A percentile compares a stretch with the other conserved stretches of the same genome.
Conservation (phyloP, 768 basidiomycete genomes). For the Termitomyces sp. region DNA sequence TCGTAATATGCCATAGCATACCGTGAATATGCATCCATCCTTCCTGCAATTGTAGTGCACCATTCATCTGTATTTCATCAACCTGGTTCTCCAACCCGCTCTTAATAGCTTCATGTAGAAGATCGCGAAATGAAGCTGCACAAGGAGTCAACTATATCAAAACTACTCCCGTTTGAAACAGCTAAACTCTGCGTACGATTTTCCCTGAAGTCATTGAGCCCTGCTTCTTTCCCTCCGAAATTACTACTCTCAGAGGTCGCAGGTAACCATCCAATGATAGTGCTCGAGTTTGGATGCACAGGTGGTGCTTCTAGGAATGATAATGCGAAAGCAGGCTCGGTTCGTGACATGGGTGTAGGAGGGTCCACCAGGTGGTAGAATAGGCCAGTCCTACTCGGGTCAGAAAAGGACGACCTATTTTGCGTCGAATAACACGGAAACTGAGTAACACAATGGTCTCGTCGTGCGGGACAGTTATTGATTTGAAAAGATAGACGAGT, state of each 20-base stretch:
- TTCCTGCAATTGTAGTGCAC: constrained; percentile 58
- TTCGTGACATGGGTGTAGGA: constrained; percentile 43
- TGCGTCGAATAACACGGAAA: constrained; percentile 1
- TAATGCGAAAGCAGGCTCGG: constrained; percentile 54
- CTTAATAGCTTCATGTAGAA: constrained; percentile 61
- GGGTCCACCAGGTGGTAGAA: constrained; percentile 65
- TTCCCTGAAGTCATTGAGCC: constrained; percentile 67
- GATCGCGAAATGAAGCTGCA: constrained; percentile 53
- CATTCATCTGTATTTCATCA: constrained; percentile 65
- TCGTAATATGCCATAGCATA: constrained; percentile 11
- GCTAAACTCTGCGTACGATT: constrained; percentile 50
- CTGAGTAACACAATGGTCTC: not conserved
- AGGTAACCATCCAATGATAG: constrained; percentile 71
- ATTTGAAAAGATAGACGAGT: not conserved
- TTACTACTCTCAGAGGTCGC: constrained; percentile 29
- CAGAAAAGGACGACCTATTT: constrained; percentile 21
- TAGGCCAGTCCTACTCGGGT: constrained; percentile 61
- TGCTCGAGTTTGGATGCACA: constrained; percentile 38
- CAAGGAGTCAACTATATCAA: not conserved
- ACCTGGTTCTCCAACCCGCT: constrained; percentile 49
- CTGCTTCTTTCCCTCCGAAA: constrained; percentile 32
- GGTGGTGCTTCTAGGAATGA: constrained; percentile 57
- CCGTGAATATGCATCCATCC: constrained; percentile 91
- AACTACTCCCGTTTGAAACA: not conserved
- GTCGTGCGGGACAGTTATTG: not conserved